Percentiles rank a stretch among this genome's conserved stretches.
Evolutionary conservation across 306 rosid genomes (phyloP).

Genomic region (Prinsepia uniflora): DNA sequence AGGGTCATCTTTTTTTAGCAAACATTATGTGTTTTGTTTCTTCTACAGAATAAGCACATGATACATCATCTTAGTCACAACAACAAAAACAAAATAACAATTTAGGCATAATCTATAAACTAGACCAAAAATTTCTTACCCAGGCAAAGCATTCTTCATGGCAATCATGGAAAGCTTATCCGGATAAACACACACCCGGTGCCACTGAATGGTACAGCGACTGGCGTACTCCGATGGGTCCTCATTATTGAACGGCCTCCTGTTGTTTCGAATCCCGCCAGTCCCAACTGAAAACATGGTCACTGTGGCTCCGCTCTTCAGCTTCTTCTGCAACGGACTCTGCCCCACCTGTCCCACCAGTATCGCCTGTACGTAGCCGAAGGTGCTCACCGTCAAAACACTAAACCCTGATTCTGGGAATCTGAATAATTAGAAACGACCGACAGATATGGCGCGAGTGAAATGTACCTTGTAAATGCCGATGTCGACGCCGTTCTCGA

Average conservation of each 20-base stretch:
- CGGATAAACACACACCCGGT: slow-evolving; percentile 70
- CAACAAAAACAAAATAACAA: background rate
- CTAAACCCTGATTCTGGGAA: slow-evolving; percentile 10
- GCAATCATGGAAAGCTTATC: slow-evolving; percentile 48
- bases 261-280: slow-evolving; percentile 82
- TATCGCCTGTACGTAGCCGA: slow-evolving; percentile 55
- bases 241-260: slow-evolving; percentile 73
- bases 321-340: slow-evolving; percentile 74
- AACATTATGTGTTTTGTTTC: background rate
- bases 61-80: background rate
- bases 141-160: slow-evolving; percentile 45
- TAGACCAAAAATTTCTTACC: slow-evolving; percentile 39
- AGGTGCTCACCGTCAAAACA: background rate
- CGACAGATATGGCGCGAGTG: background rate
- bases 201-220: slow-evolving; percentile 79
- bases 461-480: slow-evolving; percentile 69
- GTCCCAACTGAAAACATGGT: slow-evolving; percentile 73
- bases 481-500: slow-evolving; percentile 68
- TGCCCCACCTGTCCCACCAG: slow-evolving; percentile 81
- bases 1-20: background rate
- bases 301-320: slow-evolving; percentile 53
- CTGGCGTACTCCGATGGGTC: slow-evolving; percentile 72
- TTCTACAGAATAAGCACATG: background rate
- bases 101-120: background rate
- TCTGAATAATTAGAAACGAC: background rate